Evolutionary conservation across 1,139 yeast species (phyloP), one percentile per base, ranked within the genome.

Genomic region (Protomyces gravidus): DNA sequence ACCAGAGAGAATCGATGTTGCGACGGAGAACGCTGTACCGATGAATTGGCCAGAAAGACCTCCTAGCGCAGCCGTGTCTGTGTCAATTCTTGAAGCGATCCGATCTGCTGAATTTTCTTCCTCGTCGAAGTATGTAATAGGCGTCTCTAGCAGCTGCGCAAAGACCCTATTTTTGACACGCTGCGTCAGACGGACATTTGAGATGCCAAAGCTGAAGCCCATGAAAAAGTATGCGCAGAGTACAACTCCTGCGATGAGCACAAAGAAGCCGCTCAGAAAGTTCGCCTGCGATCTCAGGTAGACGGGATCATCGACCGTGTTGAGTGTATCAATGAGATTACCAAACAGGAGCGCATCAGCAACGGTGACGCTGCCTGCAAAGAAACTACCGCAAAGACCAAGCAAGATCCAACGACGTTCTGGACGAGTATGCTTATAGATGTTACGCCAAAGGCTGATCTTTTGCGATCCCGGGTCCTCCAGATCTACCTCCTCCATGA

Each of bases 21-120:
- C 92, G 83, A 92, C 89, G 81, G 73, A 76, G 42, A 74, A 83
- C 1, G 89, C 80, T 2, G 85, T 75, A 13, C 95, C 87, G 62
- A 92, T 85, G 78, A 59, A 86, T 74, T 77, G n/a, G 76, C 79
- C 65, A 76, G 72, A 33, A 75, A 78, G 30, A 74, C 83, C 70
- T 13, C 66, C 67, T 23, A 68, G 65, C 36, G 78, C 79, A 65
- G 79, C 79, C 4, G 83, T 83, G 67, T 80, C 83, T 65, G 80
- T 77, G 17, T 80, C 77, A 50, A 80, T 73, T 59, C 81, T 70
- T 26, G 80, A 75, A 58, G 80, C 78, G 63, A 80, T 75, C 63
- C 79, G 80, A 13, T 83, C 83, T 2, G 80, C 80, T 65, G 80
- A 78, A 67, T 80, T 77, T 63, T 78, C 79, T 39, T 79, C 81